Base-by-base conservation (phyloP, 2,329 filamentous ascomycete species). In the Neopestalotiopsis clavispora region DNA sequence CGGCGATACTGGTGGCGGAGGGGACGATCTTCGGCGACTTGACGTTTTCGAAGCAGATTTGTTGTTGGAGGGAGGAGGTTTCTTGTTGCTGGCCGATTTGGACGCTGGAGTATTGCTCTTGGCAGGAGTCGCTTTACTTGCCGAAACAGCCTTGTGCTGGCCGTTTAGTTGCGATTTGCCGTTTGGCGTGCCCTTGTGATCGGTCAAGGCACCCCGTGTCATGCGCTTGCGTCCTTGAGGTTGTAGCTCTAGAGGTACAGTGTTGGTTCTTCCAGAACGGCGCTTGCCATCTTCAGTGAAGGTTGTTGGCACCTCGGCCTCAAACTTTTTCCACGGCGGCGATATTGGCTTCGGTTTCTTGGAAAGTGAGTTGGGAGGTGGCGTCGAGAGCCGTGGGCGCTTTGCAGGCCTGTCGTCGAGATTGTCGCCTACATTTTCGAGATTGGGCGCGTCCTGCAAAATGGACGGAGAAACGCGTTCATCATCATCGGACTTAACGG, bases 291-390 rank as follows among this genome's bases (percentile, higher is more conserved):
- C 92, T 82, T 87, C 89, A 60, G 92, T 88, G 78, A 97, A 95
- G 0, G 93, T 92, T 4, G 95, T 96, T 28, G 96, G 95, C 0
- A 17, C 30, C 10, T 97, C 93, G 56, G 92, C 94, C 69, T 88
- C 88, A 71, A 93, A 88, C 76, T 90, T 93, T 84, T 96, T 98
- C 96, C 96, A 99, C 28, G 96, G 96, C 72, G 96, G 96, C 71
- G 95, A 98, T 70, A 87, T 85, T 66, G 84, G 82, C 81, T 91
- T 84, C 17, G 78, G 75, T 63, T 67, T 69, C 76, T 80, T 75
- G 70, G 84, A 80, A 71, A 84, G 78, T 69, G 80, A 72, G 67
- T 69, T 74, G 69, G 69, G 75, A 3, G 79, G 76, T 0, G 75
- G 76, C 42, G 84, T 83, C 30, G 82, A 86, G 38, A 88, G 84